These are phyloP conservation scores for Diaporthe aspalathi DNA, from an alignment of 2,329 filamentous ascomycete species.

Conservation along the genomic window DNA sequence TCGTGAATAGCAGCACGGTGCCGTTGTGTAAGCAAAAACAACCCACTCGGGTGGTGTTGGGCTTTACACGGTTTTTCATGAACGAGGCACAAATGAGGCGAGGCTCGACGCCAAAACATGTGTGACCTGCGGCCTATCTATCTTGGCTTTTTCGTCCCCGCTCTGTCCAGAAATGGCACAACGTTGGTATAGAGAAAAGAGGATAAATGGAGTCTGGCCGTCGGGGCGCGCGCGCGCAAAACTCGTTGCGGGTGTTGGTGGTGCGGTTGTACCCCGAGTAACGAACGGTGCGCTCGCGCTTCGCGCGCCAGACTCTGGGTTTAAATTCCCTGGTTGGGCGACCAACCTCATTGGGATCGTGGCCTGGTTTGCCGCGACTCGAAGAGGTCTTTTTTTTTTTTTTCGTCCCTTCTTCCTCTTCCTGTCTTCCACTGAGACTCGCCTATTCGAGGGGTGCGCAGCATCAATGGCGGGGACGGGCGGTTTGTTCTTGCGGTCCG, in stretches of 20 bases:
- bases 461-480: no score
- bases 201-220: conserved; percentile 30
- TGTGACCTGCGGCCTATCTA: conserved; percentile 29
- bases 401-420: no score
- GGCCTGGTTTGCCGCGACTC: conserved; percentile 35
- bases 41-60: background rate
- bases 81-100: conserved; percentile 11
- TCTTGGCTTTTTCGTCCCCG: conserved; percentile 10
- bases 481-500: background rate
- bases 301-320: conserved; percentile 33
- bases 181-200: background rate
- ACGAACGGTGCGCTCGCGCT: background rate
- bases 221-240: background rate
- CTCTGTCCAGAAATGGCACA: conserved; percentile 32
- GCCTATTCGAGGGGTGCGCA: background rate
- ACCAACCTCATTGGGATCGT: conserved; percentile 38
- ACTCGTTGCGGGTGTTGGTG: no score
- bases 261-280: no score
- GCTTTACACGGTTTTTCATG: background rate
- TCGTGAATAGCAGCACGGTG: background rate
- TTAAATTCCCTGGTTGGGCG: conserved; percentile 36
- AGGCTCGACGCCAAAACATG: background rate
- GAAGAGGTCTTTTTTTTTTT: conserved; percentile 25
- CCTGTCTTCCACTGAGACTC: no score
- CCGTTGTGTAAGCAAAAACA: background rate